phyloP scores from a whole-genome alignment of 1,284 basidiomycete species.

The Ganoderma sinense region DNA sequence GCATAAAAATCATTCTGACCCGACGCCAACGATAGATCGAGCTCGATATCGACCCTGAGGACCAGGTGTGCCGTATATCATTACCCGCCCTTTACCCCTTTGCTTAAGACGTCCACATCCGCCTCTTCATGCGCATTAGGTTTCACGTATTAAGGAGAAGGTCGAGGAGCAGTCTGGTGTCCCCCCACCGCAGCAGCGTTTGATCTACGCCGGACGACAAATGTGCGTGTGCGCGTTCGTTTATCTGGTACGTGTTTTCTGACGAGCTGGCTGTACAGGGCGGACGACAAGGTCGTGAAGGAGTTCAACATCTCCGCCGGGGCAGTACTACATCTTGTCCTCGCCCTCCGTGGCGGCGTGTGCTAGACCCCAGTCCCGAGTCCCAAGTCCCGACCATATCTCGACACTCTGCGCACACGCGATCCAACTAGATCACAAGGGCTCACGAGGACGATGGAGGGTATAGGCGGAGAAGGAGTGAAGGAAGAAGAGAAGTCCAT shows the following conservation, averaged over 20 bases:
- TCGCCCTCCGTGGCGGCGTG: constrained; percentile 87
- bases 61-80: constrained; percentile 68
- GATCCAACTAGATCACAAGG: background rate
- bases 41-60: constrained; percentile 93
- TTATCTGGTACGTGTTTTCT: background rate
- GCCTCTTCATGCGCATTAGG: constrained; percentile 55
- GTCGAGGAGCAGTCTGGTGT: constrained; percentile 99
- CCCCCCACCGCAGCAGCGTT: constrained; percentile 94
- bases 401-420: background rate
- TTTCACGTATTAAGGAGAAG: constrained; percentile 96
- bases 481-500: constrained; percentile 15
- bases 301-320: constrained; percentile 87
- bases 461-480: background rate
- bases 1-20: constrained; percentile 3
- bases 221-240: constrained; percentile 69
- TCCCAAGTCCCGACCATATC: constrained; percentile 8
- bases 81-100: background rate
- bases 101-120: background rate
- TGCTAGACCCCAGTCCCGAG: constrained; percentile 32
- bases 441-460: background rate
- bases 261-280: constrained; percentile 46
- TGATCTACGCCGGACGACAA: constrained; percentile 95
- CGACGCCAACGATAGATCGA: constrained; percentile 72
- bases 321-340: constrained; percentile 89
- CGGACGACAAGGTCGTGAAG: constrained; percentile 88